phyloP scores from a whole-genome alignment of 164 flowering plant species.

The Tetrastigma voinierianum region DNA sequence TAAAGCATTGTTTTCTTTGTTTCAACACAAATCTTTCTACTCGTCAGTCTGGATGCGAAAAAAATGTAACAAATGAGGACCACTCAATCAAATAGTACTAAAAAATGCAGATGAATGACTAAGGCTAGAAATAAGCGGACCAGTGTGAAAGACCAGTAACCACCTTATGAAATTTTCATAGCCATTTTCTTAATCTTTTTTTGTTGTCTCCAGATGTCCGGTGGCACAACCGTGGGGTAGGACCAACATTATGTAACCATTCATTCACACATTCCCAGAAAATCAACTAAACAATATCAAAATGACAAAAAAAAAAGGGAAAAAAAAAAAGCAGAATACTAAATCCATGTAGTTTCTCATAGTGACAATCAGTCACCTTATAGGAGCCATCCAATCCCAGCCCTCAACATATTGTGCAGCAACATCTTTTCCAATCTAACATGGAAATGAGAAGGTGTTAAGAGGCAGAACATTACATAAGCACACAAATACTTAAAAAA shows the following conservation, averaged over 20 bases:
- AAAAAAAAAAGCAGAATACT: background rate
- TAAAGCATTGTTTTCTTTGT: too few species aligned
- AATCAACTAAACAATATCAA: background rate
- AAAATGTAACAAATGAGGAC: too few species aligned
- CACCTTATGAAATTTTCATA: too few species aligned
- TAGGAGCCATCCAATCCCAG: constrained; percentile 99
- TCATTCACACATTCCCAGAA: background rate
- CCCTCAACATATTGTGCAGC: constrained; percentile 98
- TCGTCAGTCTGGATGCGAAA: too few species aligned
- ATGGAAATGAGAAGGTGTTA: constrained; percentile 10
- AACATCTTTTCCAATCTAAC: constrained; percentile 95
- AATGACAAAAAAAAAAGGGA: too few species aligned
- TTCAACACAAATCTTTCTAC: too few species aligned
- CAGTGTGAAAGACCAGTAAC: too few species aligned
- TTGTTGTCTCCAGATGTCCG: background rate
- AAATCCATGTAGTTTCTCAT: constrained; percentile 1
- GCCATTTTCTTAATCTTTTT: background rate
- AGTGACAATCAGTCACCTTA: constrained; percentile 48
- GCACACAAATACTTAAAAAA: background rate
- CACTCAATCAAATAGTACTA: too few species aligned
- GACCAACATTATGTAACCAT: background rate
- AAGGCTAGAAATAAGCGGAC: too few species aligned
- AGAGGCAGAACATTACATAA: background rate
- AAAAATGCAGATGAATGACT: too few species aligned
- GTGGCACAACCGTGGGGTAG: background rate